Conservation (phyloP, 2,329 filamentous ascomycete species). For the Fonsecaea multimorphosa region DNA sequence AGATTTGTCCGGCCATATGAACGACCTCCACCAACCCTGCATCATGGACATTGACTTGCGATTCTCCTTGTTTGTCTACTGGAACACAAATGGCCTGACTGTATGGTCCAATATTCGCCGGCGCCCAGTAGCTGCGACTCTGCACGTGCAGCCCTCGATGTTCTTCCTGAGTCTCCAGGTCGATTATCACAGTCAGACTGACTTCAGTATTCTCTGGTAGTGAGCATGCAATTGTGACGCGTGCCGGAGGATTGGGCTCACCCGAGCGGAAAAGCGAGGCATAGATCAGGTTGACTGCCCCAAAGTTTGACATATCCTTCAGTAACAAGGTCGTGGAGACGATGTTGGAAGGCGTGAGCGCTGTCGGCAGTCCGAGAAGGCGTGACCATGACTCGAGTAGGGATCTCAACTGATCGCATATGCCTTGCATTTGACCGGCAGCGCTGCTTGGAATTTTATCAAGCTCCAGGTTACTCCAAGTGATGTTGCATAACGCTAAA, state of each 20-base stretch:
- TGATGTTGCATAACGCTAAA: slow-evolving; percentile 29
- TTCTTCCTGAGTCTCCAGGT: slow-evolving; percentile 43
- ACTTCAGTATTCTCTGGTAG: slow-evolving; percentile 68
- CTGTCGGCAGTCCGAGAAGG: neutral
- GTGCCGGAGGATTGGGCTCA: slow-evolving; percentile 79
- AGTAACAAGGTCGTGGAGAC: slow-evolving; percentile 69
- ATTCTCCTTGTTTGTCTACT: slow-evolving; percentile 38
- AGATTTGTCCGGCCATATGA: slow-evolving; percentile 88
- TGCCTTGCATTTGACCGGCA: slow-evolving; percentile 30
- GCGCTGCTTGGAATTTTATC: slow-evolving; percentile 2
- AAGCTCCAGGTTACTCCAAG: neutral
- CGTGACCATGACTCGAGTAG: slow-evolving; percentile 14
- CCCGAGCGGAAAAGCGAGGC: slow-evolving; percentile 67
- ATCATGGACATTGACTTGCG: slow-evolving; percentile 39
- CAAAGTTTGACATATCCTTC: slow-evolving; percentile 79
- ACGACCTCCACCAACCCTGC: slow-evolving; percentile 51
- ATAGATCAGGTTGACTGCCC: slow-evolving; percentile 76
- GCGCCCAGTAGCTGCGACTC: slow-evolving; percentile 93
- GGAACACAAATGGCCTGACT: slow-evolving; percentile 78
- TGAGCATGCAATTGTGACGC: slow-evolving; percentile 76
- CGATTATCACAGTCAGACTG: slow-evolving; percentile 62
- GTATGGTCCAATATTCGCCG: slow-evolving; percentile 96
- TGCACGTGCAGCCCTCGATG: slow-evolving; percentile 80
- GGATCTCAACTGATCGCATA: slow-evolving; percentile 20
- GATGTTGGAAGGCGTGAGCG: slow-evolving; percentile 42